These are phyloP conservation scores for Talaromyces pinophilus DNA, from an alignment of 2,329 filamentous ascomycete genomes.

Conservation along the genomic window DNA sequence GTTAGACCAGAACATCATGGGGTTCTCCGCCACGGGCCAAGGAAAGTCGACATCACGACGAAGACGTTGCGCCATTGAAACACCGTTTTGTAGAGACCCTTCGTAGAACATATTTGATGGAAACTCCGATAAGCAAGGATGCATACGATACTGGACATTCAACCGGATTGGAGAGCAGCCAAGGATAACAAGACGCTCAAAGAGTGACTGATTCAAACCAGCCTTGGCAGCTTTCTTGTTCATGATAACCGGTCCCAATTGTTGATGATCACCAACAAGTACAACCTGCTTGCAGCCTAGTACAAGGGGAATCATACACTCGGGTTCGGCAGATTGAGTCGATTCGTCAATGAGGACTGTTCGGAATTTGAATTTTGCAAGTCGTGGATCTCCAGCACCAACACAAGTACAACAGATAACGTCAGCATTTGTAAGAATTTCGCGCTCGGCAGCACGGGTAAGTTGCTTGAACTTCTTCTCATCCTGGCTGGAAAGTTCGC, in stretches of 20 bases:
- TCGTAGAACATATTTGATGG: constrained; percentile 99
- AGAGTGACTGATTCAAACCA: constrained; percentile 95
- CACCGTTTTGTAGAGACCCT: constrained; percentile 92
- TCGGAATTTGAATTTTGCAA: constrained; percentile 96
- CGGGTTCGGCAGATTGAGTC: constrained; percentile 94
- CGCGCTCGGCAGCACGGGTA: constrained; percentile 87
- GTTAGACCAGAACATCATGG: constrained; percentile 99
- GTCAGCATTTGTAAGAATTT: constrained; percentile 92
- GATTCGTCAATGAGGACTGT: constrained; percentile 98
- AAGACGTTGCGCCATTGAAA: constrained; percentile 83
- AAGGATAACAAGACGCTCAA: constrained; percentile 93
- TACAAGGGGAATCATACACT: constrained; percentile 98
- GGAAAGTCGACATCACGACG: constrained; percentile 95
- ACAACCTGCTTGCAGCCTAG: constrained; percentile 98
- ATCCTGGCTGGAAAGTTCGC: constrained; percentile 90
- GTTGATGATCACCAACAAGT: constrained; percentile 97
- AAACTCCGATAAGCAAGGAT: constrained; percentile 94
- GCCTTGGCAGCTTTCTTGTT: constrained; percentile 99
- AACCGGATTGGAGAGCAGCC: constrained; percentile 86
- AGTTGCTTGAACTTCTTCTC: constrained; percentile 99
- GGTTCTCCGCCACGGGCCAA: constrained; percentile 89
- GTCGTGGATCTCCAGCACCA: constrained; percentile 89
- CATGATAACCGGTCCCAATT: constrained; percentile 98
- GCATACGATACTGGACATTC: constrained; percentile 98
- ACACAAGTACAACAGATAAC: constrained; percentile 99